Evolutionary conservation across 495 filamentous ascomycete species (phyloP).

Genomic region (Xylaria grammica): DNA sequence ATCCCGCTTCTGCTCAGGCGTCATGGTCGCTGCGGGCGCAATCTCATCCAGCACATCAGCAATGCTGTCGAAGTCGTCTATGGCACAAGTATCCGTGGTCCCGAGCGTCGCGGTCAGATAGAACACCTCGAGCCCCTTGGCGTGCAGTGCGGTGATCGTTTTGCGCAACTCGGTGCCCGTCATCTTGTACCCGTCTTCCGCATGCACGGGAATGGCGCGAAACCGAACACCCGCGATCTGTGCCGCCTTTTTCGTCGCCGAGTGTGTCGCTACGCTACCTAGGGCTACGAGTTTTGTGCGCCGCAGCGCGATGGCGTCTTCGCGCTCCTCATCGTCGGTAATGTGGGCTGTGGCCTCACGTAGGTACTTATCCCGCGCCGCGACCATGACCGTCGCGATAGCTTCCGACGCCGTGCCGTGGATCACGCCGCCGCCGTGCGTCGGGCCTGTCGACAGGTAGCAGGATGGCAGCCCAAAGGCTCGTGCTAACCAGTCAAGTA

Average conservation of each 20-base stretch:
- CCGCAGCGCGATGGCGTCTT: conserved; percentile 68
- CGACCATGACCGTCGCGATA: conserved; percentile 83
- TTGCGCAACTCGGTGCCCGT: conserved; percentile 66
- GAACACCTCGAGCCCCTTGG: conserved; percentile 77
- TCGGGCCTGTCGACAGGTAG: conserved; percentile 76
- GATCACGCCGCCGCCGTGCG: conserved; percentile 85
- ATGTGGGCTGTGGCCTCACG: conserved; percentile 59
- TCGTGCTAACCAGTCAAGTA: conserved; percentile 89
- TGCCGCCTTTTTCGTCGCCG: conserved; percentile 84
- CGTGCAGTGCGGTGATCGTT: conserved; percentile 64
- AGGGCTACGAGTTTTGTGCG: conserved; percentile 79
- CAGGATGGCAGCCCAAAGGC: conserved; percentile 73
- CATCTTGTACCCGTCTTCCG: conserved; percentile 70
- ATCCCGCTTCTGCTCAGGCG: conserved; percentile 13
- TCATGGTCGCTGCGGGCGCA: conserved; percentile 37
- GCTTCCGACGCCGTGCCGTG: conserved; percentile 94
- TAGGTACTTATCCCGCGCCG: conserved; percentile 83
- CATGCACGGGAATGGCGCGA: conserved; percentile 64
- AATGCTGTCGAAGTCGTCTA: conserved; percentile 81
- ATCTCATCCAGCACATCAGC: conserved; percentile 66
- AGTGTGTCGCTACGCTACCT: conserved; percentile 80
- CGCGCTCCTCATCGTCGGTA: conserved; percentile 60
- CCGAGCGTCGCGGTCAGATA: conserved; percentile 86
- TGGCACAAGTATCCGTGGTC: conserved; percentile 84
- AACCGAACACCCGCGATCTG: conserved; percentile 83